Base-by-base conservation (phyloP, 257 asterid genomes). In the Nemophila menziesii region DNA sequence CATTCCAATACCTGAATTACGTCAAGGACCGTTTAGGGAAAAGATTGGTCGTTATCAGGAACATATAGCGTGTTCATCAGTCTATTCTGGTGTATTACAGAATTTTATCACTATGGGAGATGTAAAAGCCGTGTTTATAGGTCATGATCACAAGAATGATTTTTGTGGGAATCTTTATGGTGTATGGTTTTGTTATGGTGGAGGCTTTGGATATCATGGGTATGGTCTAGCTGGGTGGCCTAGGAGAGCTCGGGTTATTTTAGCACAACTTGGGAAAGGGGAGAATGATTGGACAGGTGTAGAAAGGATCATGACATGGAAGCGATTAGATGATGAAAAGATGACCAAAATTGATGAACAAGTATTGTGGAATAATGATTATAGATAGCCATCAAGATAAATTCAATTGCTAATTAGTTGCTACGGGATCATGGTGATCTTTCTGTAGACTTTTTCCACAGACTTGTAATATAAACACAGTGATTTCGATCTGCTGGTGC, bases 131-230 rank as follows among this genome's bases (percentile, higher is more conserved):
- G 92, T 80, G 13, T 87, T 87, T 44, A 54, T 83, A 13, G 97
- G 97, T 21, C 97, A 87, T 19, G 95, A 87, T 68, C 97, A 87
- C 73, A 73, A n/a, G 5, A 87, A 83, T 53, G 97, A 87, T 65
- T 87, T 72, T 57, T 87, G 97, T 16, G 95, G 95, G 62, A 67
- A 43, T 34, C 50, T 87, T 8, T 56, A 71, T 10, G 80, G 83
- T 52, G 16, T 87, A 19, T 83, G 97, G 97, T 83, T 87, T 51
- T 87, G 97, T 60, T 87, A 83, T 39, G 97, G 97, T 3, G 95
- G 93, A 55, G 93, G 97, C 11, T 73, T 80, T 15, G 97, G 97
- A 17, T 83, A 87, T 58, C 97, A 87, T 46, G 97, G 81, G n/a
- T 87, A 87, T 36, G 97, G 97, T 5, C 22, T 41, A 37, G 82